Percentiles rank a stretch among this genome's conserved stretches.
phyloP scores from a whole-genome alignment of 2,329 filamentous ascomycete genomes.

The Fusarium pilosicola region DNA sequence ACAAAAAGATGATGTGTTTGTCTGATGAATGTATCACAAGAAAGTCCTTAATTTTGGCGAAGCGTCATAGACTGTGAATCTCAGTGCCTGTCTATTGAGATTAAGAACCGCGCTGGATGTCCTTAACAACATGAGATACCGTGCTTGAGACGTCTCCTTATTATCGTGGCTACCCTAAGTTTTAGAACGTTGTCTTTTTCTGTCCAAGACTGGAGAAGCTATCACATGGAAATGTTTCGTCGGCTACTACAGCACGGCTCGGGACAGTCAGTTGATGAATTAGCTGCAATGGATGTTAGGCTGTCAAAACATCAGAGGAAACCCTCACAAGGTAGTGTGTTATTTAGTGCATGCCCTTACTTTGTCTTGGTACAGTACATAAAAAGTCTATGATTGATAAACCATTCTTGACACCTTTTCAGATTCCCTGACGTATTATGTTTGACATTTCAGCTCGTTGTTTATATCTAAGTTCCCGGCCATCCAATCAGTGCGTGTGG shows the following conservation, averaged over 20 bases:
- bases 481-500: slow-evolving; percentile 18
- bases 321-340: background rate
- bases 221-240: slow-evolving; percentile 33
- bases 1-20: background rate
- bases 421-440: slow-evolving; percentile 32
- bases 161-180: slow-evolving; percentile 1
- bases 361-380: slow-evolving; percentile 1
- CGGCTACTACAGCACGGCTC: background rate
- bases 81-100: background rate
- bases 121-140: background rate
- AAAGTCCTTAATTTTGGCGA: background rate
- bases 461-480: background rate
- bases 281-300: background rate
- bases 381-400: slow-evolving; percentile 6
- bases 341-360: background rate
- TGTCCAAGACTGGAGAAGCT: slow-evolving; percentile 1
- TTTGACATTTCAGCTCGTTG: slow-evolving; percentile 18
- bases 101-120: background rate
- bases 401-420: slow-evolving; percentile 1
- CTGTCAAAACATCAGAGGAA: slow-evolving; percentile 8
- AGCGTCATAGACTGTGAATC: background rate
- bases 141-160: background rate
- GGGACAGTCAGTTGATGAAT: background rate
- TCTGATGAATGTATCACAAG: background rate
- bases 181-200: background rate